phyloP scores from a whole-genome alignment of 2,329 filamentous ascomycete genomes.

The Alternaria metachromatica region DNA sequence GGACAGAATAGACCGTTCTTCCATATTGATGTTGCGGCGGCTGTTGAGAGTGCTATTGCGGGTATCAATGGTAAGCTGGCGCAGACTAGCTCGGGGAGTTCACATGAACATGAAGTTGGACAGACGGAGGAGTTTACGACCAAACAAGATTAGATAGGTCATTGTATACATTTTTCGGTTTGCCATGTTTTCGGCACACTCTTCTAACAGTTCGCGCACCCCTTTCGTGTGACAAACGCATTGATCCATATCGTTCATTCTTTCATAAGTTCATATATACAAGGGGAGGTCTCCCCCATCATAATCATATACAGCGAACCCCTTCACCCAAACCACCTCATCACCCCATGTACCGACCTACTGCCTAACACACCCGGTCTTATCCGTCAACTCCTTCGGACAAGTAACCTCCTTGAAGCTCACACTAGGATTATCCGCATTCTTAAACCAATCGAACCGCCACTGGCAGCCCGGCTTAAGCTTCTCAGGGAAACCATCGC shows the following conservation, averaged over 20 bases:
- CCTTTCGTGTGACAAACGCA: not conserved
- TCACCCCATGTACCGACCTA: not conserved
- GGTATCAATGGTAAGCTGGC: constrained; percentile 65
- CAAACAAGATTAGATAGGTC: constrained; percentile 19
- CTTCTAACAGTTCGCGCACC: not conserved
- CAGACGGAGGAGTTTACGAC: constrained; percentile 18
- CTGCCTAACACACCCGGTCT: constrained; percentile 35
- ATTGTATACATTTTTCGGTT: not conserved
- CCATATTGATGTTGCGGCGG: constrained; percentile 89
- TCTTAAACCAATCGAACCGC: constrained; percentile 47
- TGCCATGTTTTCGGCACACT: not conserved
- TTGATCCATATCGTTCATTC: not conserved
- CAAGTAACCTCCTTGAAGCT: constrained; percentile 44
- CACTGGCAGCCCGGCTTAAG: constrained; percentile 47
- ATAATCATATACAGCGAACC: not conserved
- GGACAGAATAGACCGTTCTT: constrained; percentile 91
- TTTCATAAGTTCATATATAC: constrained; percentile 6
- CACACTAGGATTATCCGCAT: constrained; percentile 43
- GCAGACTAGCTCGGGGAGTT: constrained; percentile 26
- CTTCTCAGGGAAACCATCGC: constrained; percentile 44
- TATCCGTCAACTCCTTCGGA: constrained; percentile 41
- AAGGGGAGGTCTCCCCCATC: not conserved
- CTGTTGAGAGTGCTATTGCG: constrained; percentile 83
- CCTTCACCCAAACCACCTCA: not conserved
- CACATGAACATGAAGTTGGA: constrained; percentile 14